Base-by-base conservation (phyloP, 202 grass and related monocot genomes). In the Eragrostis tef region DNA sequence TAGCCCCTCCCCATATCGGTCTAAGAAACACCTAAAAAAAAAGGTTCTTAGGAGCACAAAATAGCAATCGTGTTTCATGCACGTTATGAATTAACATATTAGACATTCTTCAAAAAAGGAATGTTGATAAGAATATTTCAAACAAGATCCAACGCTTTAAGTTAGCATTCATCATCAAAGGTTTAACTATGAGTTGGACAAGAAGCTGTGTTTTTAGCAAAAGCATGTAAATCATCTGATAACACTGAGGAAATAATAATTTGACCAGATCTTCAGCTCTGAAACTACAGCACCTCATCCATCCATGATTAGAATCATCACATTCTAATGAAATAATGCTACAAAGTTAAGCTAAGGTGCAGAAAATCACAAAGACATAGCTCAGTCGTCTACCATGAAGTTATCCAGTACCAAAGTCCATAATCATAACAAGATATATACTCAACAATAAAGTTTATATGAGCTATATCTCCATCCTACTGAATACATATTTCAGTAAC, bases 1-100 rank as follows among this genome's bases (percentile, higher is more conserved):
- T 98, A 91, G 69, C 84, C 64, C 85, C 94, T 91, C 78, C 84
- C 92, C 90, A 91, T 98, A 46, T 27, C 79, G 41, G 21, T 79
- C 71, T 87, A 75, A 60, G 14, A 19, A 25, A 24, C 2, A 39
- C 0, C n/a, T n/a, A n/a, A 58, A 73, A 61, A 62, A 13, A 43
- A 62, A 1, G 43, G 22, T 31, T n/a, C 52, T 41, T 22, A 52
- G 52, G 74, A 70, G 70, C 3, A 45, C 9, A 49, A 19, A 16
- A 31, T 54, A 62, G 43, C 19, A 69, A 61, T 21, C 0, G 11
- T 17, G 2, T 61, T 47, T 75, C 50, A 45, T 34, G 1, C 13
- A 0, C 25, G 34, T 61, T 43, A 80, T 15, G 8, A 24, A 69
- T 29, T 45, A 58, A 26, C 25, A 57, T 47, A 26, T n/a, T 9